These are phyloP conservation scores for Spergularia bocconei DNA, from an alignment of 148 eudicot species.

Conservation along the genomic window DNA sequence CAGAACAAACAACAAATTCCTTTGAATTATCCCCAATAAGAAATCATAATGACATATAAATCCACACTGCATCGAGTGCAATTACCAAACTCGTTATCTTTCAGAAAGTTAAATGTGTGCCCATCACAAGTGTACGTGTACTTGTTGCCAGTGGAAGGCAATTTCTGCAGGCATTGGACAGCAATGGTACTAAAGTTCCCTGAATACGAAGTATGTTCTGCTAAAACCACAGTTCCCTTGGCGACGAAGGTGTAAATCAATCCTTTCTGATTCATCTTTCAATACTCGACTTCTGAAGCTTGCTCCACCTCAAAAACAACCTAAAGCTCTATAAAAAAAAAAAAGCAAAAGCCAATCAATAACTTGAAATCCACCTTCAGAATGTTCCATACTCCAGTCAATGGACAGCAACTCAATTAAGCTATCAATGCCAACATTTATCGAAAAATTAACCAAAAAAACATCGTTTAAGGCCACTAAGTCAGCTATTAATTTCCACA, in stretches of 20 bases:
- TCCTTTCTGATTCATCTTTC: conserved; percentile 77
- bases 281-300: neutral
- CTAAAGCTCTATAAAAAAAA: neutral
- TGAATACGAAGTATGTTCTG: conserved; percentile 95
- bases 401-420: neutral
- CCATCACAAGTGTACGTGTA: conserved; percentile 98
- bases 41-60: neutral
- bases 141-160: conserved; percentile 86
- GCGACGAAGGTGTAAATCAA: conserved; percentile 96
- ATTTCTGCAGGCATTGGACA: conserved; percentile 92
- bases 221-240: conserved; percentile 86
- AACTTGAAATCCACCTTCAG: neutral
- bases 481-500: too few species aligned
- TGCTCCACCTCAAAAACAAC: neutral
- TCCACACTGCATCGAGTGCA: neutral
- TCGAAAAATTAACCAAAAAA: too few species aligned
- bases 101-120: conserved; percentile 89
- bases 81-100: conserved; percentile 89
- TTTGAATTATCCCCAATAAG: neutral
- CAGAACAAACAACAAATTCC: conserved; percentile 18
- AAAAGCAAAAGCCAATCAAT: neutral
- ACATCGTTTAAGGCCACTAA: too few species aligned
- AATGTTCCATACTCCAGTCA: neutral
- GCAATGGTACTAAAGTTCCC: conserved; percentile 99
- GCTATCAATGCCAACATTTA: neutral